A percentile compares a stretch with the other conserved stretches of the same genome.
Evolutionary conservation across 164 flowering plant genomes (phyloP).

Genomic region (Nymphaea colorata): DNA sequence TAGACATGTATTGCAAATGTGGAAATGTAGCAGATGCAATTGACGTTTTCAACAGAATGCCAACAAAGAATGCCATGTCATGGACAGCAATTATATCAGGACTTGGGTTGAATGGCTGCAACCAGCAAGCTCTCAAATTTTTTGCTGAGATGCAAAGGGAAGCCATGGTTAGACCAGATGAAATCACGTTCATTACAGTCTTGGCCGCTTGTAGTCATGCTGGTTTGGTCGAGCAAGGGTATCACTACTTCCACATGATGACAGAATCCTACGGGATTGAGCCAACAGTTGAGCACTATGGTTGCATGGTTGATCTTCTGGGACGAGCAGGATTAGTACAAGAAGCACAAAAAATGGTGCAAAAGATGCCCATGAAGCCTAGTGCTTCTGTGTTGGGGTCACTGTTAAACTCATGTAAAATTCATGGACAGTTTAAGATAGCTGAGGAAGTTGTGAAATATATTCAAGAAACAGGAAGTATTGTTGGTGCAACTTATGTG

Average conservation of each 20-base stretch:
- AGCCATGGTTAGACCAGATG: slow-evolving; percentile 7
- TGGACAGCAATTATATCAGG: slow-evolving; percentile 11
- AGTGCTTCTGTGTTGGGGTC: background rate
- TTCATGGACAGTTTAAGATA: background rate
- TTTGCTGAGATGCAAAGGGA: slow-evolving; percentile 6
- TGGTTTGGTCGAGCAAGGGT: slow-evolving; percentile 9
- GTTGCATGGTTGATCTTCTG: slow-evolving; percentile 10
- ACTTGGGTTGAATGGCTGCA: slow-evolving; percentile 8
- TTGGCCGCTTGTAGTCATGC: slow-evolving; percentile 11
- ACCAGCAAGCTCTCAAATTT: slow-evolving; percentile 4
- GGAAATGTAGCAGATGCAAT: slow-evolving; percentile 8
- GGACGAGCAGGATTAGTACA: slow-evolving; percentile 7
- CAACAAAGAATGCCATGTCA: slow-evolving; percentile 6
- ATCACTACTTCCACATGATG: slow-evolving; percentile 9
- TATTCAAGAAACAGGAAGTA: slow-evolving; percentile 21
- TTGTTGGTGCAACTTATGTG: slow-evolving; percentile 30
- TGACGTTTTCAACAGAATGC: slow-evolving; percentile 3
- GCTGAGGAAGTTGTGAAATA: slow-evolving; percentile 18
- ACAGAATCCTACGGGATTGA: slow-evolving; percentile 3
- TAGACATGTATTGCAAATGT: slow-evolving; percentile 10
- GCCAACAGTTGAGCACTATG: slow-evolving; percentile 7
- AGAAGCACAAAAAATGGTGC: slow-evolving; percentile 8
- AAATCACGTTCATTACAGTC: slow-evolving; percentile 8
- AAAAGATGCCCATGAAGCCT: slow-evolving; percentile 4
- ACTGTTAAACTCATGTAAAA: background rate